Conservation (phyloP, 2,329 filamentous ascomycete genomes). For the Epichloe sylvatica region DNA sequence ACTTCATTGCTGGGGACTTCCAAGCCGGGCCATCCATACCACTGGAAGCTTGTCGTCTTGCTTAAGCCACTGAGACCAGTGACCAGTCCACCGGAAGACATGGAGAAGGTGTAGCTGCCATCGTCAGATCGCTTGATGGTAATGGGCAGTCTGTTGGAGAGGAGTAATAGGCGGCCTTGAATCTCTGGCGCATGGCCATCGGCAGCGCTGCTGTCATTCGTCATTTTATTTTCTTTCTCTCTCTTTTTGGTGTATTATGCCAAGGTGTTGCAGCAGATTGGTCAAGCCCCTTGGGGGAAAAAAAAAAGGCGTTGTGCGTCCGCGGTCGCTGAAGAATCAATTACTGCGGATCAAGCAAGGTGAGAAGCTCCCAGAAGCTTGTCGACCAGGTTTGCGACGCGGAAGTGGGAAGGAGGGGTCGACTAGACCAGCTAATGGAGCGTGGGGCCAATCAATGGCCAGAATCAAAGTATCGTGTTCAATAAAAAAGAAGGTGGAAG, state of each 20-base stretch:
- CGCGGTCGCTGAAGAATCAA: no score
- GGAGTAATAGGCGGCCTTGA: conserved; percentile 54
- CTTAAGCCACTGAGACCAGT: conserved; percentile 82
- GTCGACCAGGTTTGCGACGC: neutral
- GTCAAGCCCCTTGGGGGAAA: no score
- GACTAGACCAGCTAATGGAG: neutral
- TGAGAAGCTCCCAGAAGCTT: neutral
- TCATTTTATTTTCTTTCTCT: neutral
- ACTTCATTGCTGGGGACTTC: conserved; percentile 81
- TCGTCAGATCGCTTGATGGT: conserved; percentile 91
- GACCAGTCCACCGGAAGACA: conserved; percentile 93
- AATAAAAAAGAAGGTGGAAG: no score
- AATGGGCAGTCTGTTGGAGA: conserved; percentile 90
- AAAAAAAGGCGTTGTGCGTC: no score
- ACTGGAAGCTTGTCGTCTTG: conserved; percentile 89
- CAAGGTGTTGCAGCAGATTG: no score
- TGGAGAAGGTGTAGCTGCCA: conserved; percentile 83
- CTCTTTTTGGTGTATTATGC: neutral
- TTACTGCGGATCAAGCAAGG: neutral
- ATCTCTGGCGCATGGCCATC: conserved; percentile 20
- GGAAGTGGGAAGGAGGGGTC: conserved; percentile 1
- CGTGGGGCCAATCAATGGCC: neutral
- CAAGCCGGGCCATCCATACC: conserved; percentile 95
- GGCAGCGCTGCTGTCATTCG: conserved; percentile 10
- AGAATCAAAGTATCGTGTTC: no score